Evolutionary conservation across 2,329 filamentous ascomycete species (phyloP), one percentile per base, ranked within the genome.

Genomic region (Penicillium sp.): DNA sequence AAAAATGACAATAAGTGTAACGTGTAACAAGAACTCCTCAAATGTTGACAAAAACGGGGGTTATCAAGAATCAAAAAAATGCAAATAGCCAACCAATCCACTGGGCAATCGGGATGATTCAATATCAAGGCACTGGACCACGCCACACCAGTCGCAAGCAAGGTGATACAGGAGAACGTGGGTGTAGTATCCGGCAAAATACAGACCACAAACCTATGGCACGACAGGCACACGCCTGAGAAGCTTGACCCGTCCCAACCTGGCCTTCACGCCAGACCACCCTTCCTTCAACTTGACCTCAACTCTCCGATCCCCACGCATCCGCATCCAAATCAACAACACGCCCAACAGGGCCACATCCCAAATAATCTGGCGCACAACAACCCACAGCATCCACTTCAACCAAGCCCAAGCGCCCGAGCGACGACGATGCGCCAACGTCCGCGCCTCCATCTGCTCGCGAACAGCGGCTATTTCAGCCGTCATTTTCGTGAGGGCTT

Each of bases 391-490:
- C 3, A 89, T 68, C 85, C 92, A 92, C 48, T 85, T 81, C 1
- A 89, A 52, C 91, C 92, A 96, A 1, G 87, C 84, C 52, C 86
- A 83, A 26, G 90, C 76, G 57, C 85, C 88, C 63, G 85, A 85
- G 63, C 86, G 85, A 67, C 84, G 88, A 67, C 85, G 84, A 63
- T 86, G 85, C 79, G 90, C 90, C 66, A 94, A 86, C 13, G 90
- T 84, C 0, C 91, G 88, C 0, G 87, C 85, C 57, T 92, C 89
- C 67, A 98, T 89, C 73, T 98, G 93, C 77, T 99, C 95, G 38
- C 95, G 86, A 63, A 98, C 79, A 0, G 95, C 95, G 1, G 95
- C 93, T 35, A 99, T 87, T 78, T 99, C 95, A 16, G 93, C 90
- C 5, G 93, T 96, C 79, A 98, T 88, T 69, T 93, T 91, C 58